These are phyloP conservation scores for Colletotrichum truncatum DNA, from an alignment of 2,329 filamentous ascomycete genomes.

Conservation along the genomic window DNA sequence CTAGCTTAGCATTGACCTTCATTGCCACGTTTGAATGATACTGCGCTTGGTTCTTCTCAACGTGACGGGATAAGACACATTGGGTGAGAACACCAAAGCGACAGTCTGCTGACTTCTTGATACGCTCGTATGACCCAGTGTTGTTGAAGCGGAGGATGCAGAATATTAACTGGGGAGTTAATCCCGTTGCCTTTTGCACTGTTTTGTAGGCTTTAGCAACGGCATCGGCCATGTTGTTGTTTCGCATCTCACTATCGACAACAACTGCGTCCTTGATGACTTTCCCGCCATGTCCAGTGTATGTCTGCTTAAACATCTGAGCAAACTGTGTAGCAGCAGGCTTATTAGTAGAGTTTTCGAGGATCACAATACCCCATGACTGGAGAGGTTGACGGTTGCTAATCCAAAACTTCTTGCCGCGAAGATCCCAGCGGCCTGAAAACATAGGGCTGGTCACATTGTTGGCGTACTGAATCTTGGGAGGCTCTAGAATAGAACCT, in stretches of 20 bases:
- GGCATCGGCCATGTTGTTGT: constrained; percentile 58
- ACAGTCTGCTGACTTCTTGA: constrained; percentile 92
- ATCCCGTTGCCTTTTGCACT: constrained; percentile 61
- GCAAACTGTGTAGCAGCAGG: constrained; percentile 68
- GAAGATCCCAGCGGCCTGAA: constrained; percentile 86
- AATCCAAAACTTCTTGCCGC: constrained; percentile 79
- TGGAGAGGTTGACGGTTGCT: constrained; percentile 69
- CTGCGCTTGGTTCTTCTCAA: constrained; percentile 75
- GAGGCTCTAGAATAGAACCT: constrained; percentile 76
- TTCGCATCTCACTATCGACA: constrained; percentile 34
- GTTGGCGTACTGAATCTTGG: constrained; percentile 74
- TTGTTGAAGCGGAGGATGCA: constrained; percentile 80
- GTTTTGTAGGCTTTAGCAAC: constrained; percentile 64
- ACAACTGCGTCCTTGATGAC: constrained; percentile 40
- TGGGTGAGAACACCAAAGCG: constrained; percentile 86
- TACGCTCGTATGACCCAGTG: constrained; percentile 76
- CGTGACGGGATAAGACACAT: constrained; percentile 77
- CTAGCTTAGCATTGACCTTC: constrained; percentile 97
- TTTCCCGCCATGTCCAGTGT: constrained; percentile 59
- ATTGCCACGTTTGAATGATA: constrained; percentile 95
- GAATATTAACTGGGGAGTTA: constrained; percentile 79
- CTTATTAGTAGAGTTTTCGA: constrained; percentile 63
- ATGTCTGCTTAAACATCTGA: constrained; percentile 53
- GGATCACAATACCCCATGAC: constrained; percentile 79
- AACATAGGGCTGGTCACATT: constrained; percentile 68